Evolutionary conservation across 2,329 filamentous ascomycete species (phyloP).

Genomic region (Ophiostoma ips): DNA sequence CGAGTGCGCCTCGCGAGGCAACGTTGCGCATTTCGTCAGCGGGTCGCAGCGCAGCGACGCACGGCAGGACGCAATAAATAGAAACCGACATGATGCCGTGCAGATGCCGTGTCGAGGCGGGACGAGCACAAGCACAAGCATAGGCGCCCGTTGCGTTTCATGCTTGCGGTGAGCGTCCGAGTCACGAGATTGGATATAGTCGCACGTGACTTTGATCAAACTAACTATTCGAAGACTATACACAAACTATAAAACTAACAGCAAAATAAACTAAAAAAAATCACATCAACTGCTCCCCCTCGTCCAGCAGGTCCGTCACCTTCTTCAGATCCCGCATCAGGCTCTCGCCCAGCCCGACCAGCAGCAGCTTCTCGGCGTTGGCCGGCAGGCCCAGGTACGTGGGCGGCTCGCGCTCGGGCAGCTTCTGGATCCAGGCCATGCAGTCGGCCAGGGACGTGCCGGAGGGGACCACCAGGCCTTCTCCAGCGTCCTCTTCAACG

Average conservation of each 20-base stretch:
- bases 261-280: background rate
- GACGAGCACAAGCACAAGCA: no score
- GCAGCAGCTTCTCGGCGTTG: slow-evolving; percentile 88
- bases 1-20: no score
- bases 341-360: slow-evolving; percentile 74
- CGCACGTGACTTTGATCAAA: no score
- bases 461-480: slow-evolving; percentile 59
- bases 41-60: no score
- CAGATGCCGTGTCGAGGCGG: no score
- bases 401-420: slow-evolving; percentile 91
- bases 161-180: no score
- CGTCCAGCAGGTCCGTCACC: slow-evolving; percentile 79
- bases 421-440: slow-evolving; percentile 74
- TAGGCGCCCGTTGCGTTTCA: no score
- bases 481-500: slow-evolving; percentile 41
- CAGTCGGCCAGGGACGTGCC: slow-evolving; percentile 79
- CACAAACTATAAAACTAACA: background rate
- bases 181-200: no score
- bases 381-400: slow-evolving; percentile 88
- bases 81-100: no score
- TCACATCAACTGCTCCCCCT: slow-evolving; percentile 63
- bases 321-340: slow-evolving; percentile 74
- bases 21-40: no score
- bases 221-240: background rate
- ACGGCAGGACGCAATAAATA: no score